Evolutionary conservation across 2,329 filamentous ascomycete genomes (phyloP), one percentile per base, ranked within the genome.

Genomic region (Neonectria punicea): DNA sequence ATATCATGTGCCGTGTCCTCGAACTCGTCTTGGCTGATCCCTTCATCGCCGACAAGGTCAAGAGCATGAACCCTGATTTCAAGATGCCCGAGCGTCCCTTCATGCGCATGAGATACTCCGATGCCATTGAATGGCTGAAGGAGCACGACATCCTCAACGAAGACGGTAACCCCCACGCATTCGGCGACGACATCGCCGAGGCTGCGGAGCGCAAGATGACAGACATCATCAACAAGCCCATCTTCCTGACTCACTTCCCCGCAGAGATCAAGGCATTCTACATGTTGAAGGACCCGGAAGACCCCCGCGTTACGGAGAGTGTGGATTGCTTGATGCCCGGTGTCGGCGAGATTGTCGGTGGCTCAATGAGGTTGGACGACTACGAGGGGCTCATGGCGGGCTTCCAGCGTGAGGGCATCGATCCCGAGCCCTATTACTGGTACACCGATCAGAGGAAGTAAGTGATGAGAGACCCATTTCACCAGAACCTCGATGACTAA

Each of bases 251-350:
- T 2, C 95, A 98, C 82, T 99, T 99, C 89, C 96, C 96, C 20
- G 90, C 90, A 65, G 93, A 95, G 83, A 97, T 99, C 86, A 99
- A 99, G 86, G 92, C 96, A 1, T 99, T 99, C 81, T 99, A 99
- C 87, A 99, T 99, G 96, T 91, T 94, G 82, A 94, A 92, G 82
- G 96, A 95, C 74, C 84, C 86, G 47, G 81, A 87, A 32, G 96
- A 99, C 77, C 83, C 81, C 32, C 88, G 94, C 28, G 93, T 98
- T 30, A 99, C 96, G 0, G 95, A 99, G 85, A 93, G 90, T 67
- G 95, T 98, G 14, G 96, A 99, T 76, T 84, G 86, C 55, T 78
- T 91, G 70, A 87, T 99, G 94, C 96, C 96, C 11, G 93, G 93
- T 72, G 96, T 99, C 28, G 96, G 96, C 65, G 96, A 98, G 85